Evolutionary conservation across 345 rosid species (phyloP), one percentile per base, ranked within the genome.

Genomic region (Ceriops tagal): DNA sequence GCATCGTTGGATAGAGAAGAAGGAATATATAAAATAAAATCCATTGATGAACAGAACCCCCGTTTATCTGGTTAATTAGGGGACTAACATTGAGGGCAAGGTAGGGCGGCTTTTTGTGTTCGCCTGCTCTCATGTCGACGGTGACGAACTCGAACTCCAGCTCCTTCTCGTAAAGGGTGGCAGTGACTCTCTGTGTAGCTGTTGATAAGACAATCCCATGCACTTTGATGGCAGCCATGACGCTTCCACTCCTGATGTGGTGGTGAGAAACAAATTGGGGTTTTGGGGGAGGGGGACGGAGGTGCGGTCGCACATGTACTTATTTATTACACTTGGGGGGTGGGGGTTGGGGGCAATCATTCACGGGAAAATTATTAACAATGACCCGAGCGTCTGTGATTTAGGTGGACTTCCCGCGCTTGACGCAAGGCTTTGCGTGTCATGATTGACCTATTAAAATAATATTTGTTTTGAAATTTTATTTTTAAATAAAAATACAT

Each of bases 81-180:
- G 3, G 5, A 37, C 75, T 62, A 74, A 91, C 96, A 70, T 87
- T 91, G 73, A 82, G 84, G 79, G 87, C 64, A n/a, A 88, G 39
- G 75, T 31, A 81, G 31, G 85, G 68, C 30, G 86, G 84, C 32
- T 72, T 69, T 69, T 92, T 92, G 76, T 89, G 97, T 47, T 83
- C 92, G 13, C 88, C 88, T 7, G 80, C 68, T 24, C 6, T 35
- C 88, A 88, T 30, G 67, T 89, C 73, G 10, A 92, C 82, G 5
- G 57, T 61, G 69, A 84, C 71, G 2, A 92, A 52, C 74, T 86
- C 86, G 61, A 84, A 92, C 0, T 80, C 85, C 10, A 86, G 61
- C 0, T 73, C 86, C 65, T 89, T 89, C 87, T 92, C 96, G 73
- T 83, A 72, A 6, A 86, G 90, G 77, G 78, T 22, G 15, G 73